A percentile compares a stretch with the other conserved stretches of the same genome.
These are phyloP conservation scores for Endotrypanum monterogeii DNA, from an alignment of 208 protist genomes.

Conservation along the genomic window DNA sequence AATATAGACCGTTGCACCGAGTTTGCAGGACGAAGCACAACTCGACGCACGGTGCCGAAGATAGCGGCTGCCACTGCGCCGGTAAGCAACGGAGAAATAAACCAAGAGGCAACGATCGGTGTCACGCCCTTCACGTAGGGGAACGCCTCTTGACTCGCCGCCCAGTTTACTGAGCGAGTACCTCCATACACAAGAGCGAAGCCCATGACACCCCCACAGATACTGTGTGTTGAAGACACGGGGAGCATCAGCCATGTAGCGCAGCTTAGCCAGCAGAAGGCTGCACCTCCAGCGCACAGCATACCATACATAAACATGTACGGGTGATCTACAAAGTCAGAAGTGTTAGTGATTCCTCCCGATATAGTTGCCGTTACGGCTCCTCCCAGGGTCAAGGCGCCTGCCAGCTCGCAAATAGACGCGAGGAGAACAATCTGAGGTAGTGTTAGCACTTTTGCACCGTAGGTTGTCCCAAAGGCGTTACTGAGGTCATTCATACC, in stretches of 20 bases:
- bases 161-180: conserved; percentile 54
- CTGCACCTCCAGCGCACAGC: conserved; percentile 64
- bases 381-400: conserved; percentile 67
- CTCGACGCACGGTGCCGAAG: conserved; percentile 46
- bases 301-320: conserved; percentile 89
- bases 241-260: conserved; percentile 70
- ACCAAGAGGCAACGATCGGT: conserved; percentile 81
- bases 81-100: conserved; percentile 78
- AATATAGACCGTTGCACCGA: conserved; percentile 52
- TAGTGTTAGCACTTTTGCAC: conserved; percentile 78
- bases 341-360: conserved; percentile 66
- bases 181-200: conserved; percentile 84
- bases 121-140: conserved; percentile 73
- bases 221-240: conserved; percentile 83
- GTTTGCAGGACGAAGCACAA: conserved; percentile 67
- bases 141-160: conserved; percentile 51
- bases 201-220: conserved; percentile 78
- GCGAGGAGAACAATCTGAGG: conserved; percentile 80
- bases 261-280: conserved; percentile 69
- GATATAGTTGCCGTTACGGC: conserved; percentile 82
- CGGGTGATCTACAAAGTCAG: conserved; percentile 53
- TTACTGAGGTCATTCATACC: conserved; percentile 94
- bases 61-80: conserved; percentile 59
- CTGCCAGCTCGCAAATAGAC: conserved; percentile 81
- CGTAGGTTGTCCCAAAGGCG: conserved; percentile 90